These are phyloP conservation scores for Pisolithus thermaeus DNA, from an alignment of 1,284 basidiomycete species.

Conservation along the genomic window DNA sequence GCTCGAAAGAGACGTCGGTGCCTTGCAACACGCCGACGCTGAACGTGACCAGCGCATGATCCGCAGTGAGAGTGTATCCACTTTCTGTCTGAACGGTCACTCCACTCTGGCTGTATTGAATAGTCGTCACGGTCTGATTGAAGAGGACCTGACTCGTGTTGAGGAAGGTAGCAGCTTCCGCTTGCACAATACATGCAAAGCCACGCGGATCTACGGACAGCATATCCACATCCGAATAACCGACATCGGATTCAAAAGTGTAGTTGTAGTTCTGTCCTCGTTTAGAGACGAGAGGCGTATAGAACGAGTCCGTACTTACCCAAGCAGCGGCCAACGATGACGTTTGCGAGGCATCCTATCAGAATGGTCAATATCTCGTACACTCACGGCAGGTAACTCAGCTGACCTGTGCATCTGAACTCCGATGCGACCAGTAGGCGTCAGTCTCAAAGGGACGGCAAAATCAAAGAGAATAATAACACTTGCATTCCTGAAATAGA, in stretches of 20 bases:
- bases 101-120: slow-evolving; percentile 40
- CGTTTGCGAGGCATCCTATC: slow-evolving; percentile 53
- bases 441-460: background rate
- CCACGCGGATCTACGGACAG: slow-evolving; percentile 59
- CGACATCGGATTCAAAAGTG: slow-evolving; percentile 49
- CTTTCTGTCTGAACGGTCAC: slow-evolving; percentile 44
- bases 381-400: background rate
- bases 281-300: slow-evolving; percentile 7
- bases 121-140: slow-evolving; percentile 46
- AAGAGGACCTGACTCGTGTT: slow-evolving; percentile 40
- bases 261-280: slow-evolving; percentile 52
- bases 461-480: background rate
- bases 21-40: slow-evolving; percentile 60
- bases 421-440: background rate
- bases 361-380: slow-evolving; percentile 7
- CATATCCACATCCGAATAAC: slow-evolving; percentile 52
- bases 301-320: slow-evolving; percentile 31
- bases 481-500: slow-evolving; percentile 20
- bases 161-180: slow-evolving; percentile 51
- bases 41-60: slow-evolving; percentile 60
- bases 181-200: slow-evolving; percentile 50
- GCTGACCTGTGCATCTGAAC: slow-evolving; percentile 23
- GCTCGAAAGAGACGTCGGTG: slow-evolving; percentile 51
- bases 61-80: slow-evolving; percentile 40
- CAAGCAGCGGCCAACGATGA: slow-evolving; percentile 58